Conservation (phyloP, 805 yeast genomes). For the Pichia thaimueangensis region DNA sequence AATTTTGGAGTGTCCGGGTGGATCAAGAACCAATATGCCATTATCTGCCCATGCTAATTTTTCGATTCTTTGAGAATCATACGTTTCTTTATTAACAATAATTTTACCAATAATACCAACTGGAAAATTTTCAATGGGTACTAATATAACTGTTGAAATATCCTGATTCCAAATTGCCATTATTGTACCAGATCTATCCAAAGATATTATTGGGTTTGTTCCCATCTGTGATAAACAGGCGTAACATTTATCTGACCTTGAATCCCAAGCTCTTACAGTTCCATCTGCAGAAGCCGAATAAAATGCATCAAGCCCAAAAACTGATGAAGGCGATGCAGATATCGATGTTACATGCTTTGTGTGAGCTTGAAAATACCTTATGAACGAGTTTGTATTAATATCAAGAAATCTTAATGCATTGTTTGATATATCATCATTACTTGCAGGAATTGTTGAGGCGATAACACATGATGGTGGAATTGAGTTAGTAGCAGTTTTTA, state of each 20-base stretch:
- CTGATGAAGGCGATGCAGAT: constrained; percentile 59
- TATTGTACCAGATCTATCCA: constrained; percentile 80
- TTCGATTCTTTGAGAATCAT: constrained; percentile 7
- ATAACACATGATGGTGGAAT: constrained; percentile 52
- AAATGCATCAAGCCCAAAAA: constrained; percentile 41
- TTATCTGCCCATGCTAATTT: constrained; percentile 46
- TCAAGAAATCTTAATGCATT: constrained; percentile 71
- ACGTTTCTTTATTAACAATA: constrained; percentile 38
- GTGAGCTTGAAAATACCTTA: constrained; percentile 87
- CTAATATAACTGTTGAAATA: constrained; percentile 14
- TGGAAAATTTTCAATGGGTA: constrained; percentile 19
- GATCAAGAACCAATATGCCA: constrained; percentile 50
- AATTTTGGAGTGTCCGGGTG: constrained; percentile 48
- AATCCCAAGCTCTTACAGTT: constrained; percentile 84
- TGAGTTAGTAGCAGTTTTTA: constrained; percentile 44
- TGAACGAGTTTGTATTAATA: constrained; percentile 67
- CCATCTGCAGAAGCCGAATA: constrained; percentile 56
- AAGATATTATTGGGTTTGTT: constrained; percentile 41
- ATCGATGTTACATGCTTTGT: constrained; percentile 65
- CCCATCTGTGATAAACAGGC: constrained; percentile 6
- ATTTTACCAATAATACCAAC: constrained; percentile 16
- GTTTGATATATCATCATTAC: constrained; percentile 35
- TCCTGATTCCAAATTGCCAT: constrained; percentile 54
- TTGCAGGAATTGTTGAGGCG: constrained; percentile 59
- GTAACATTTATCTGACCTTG: constrained; percentile 45